A percentile compares a stretch with the other conserved stretches of the same genome.
phyloP scores from a whole-genome alignment of 2,329 filamentous ascomycete species.

The Fusarium pseudoanthophilum region DNA sequence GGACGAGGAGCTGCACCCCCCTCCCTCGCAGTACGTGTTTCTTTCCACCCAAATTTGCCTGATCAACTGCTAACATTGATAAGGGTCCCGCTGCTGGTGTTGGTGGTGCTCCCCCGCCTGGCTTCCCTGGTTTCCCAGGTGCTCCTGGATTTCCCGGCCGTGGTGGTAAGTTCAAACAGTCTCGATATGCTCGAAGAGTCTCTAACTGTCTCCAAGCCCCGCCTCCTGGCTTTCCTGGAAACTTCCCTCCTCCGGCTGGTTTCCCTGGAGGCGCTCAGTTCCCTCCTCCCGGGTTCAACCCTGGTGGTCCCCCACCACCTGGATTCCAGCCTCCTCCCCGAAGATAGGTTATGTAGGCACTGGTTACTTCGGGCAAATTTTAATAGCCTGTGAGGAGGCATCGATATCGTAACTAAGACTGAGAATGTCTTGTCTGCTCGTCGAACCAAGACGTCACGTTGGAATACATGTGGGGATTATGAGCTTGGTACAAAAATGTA shows the following conservation, averaged over 20 bases:
- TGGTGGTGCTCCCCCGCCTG: constrained; percentile 74
- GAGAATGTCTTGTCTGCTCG: constrained; percentile 35
- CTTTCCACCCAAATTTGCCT: neutral
- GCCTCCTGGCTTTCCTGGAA: constrained; percentile 58
- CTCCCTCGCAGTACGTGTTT: constrained; percentile 75
- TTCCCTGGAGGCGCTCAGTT: constrained; percentile 58
- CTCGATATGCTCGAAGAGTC: neutral
- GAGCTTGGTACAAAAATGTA: constrained; percentile 47
- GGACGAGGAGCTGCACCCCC: constrained; percentile 80
- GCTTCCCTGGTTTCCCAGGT: constrained; percentile 65
- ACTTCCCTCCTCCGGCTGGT: constrained; percentile 54
- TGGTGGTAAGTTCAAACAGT: constrained; percentile 60
- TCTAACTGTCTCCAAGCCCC: constrained; percentile 54
- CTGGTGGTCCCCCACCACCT: constrained; percentile 66
- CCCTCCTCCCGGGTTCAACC: constrained; percentile 64
- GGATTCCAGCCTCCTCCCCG: constrained; percentile 81
- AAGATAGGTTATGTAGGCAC: constrained; percentile 56
- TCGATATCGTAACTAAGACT: constrained; percentile 41
- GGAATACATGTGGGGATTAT: constrained; percentile 36
- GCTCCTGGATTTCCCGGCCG: constrained; percentile 58
- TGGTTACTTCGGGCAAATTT: constrained; percentile 38
- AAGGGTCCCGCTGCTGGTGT: constrained; percentile 87
- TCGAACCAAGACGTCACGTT: constrained; percentile 30
- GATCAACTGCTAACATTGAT: constrained; percentile 33
- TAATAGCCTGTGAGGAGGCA: constrained; percentile 39